Evolutionary conservation across 2,329 filamentous ascomycete species (phyloP), one percentile per base, ranked within the genome.

Genomic region (Huntiella bhutanensis): DNA sequence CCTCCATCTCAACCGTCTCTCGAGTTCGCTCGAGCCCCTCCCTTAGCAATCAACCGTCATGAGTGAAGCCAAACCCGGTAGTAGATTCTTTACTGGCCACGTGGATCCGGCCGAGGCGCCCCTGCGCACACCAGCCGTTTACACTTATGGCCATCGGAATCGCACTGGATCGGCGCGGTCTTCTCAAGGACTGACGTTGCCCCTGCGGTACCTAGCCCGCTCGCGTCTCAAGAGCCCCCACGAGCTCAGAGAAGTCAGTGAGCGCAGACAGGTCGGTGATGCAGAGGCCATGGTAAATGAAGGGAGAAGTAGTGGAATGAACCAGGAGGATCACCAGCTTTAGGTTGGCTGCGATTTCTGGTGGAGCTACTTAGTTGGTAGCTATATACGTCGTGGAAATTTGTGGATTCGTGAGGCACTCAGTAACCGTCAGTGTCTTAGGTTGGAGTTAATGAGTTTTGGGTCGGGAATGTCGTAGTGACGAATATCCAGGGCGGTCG

Each of bases 21-120:
- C 86, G 38, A 94, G 85, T 54, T 94, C 85, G 34, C 95, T 87
- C 19, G 91, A 98, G 63, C 91, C 91, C 53, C 70, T 98, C 44
- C 88, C 95, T 83, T 96, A 91, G 74, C 71, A 78, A 75, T 74
- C 75, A 87, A 78, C 80, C 71, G 81, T 84, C 81, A 86, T 78
- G 80, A 85, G 81, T 74, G 80, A 78, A 36, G 48, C 48, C 12
- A 49, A 49, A 16, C 44, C 40, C 8, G 44, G 48, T 22, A 49
- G 48, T 33, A 44, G 44, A 15, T 49, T 49, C 34, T 43, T 47
- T 19, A 49, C 41, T n/a, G 48, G 48, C 36, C 28, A 47, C 33
- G 3, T 37, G 11, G 64, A 73, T 56, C 56, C 60, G 57, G 57
- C 62, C 57, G 55, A 56, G 50, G 55, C 58, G 48, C 56, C 56